phyloP scores from a whole-genome alignment of 768 basidiomycete genomes.

The Agaricus blazei region DNA sequence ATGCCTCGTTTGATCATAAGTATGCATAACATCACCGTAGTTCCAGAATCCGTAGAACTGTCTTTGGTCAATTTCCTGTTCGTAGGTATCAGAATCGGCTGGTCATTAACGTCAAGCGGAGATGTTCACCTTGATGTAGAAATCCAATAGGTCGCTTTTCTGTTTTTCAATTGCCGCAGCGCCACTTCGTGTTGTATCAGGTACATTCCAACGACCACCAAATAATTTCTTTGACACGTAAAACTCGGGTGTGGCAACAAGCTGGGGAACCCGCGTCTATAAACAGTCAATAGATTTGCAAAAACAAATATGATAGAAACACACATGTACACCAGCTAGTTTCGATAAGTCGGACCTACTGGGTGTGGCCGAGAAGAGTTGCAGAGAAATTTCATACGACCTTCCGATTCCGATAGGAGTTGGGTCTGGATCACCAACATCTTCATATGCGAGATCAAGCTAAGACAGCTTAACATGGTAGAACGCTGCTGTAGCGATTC shows the following conservation, averaged over 20 bases:
- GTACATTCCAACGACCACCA: slow-evolving; percentile 32
- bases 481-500: background rate
- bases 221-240: slow-evolving; percentile 31
- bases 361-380: slow-evolving; percentile 29
- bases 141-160: slow-evolving; percentile 30
- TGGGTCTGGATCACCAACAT: slow-evolving; percentile 33
- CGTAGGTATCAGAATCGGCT: background rate
- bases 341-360: slow-evolving; percentile 22
- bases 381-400: slow-evolving; percentile 29
- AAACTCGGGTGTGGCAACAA: slow-evolving; percentile 28
- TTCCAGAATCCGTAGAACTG: slow-evolving; percentile 36
- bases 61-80: slow-evolving; percentile 27
- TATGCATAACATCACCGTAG: slow-evolving; percentile 35
- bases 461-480: slow-evolving; percentile 7
- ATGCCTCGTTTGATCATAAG: slow-evolving; percentile 34
- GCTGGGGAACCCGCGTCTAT: slow-evolving; percentile 28
- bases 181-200: slow-evolving; percentile 25
- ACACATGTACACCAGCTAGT: slow-evolving; percentile 25
- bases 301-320: background rate
- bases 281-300: background rate
- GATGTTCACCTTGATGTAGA: slow-evolving; percentile 25
- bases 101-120: background rate
- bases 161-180: slow-evolving; percentile 27
- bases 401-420: slow-evolving; percentile 31
- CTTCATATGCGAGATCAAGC: slow-evolving; percentile 34